Evolutionary conservation across 495 filamentous ascomycete species (phyloP).

Genomic region (Penicillium simplicissimum): DNA sequence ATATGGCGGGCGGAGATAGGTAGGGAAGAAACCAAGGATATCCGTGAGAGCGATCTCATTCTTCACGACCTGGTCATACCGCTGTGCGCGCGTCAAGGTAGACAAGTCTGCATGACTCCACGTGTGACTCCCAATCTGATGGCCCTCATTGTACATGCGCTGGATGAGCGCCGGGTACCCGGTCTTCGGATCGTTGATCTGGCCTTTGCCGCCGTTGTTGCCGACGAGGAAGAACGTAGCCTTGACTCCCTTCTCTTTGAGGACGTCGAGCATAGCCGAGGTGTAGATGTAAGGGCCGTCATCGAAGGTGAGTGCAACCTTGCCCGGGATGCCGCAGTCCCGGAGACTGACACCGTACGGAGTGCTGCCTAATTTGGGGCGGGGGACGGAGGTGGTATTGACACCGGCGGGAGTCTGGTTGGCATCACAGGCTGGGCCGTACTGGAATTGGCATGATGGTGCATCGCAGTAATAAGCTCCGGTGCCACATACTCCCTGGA

Average conservation of each 20-base stretch:
- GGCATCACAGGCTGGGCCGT: not conserved
- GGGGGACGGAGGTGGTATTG: not conserved
- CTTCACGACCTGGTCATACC: not conserved
- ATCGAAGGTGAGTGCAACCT: not conserved
- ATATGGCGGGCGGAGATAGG: not conserved
- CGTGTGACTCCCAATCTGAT: not conserved
- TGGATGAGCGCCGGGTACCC: not conserved
- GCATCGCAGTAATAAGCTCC: not conserved
- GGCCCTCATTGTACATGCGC: not conserved
- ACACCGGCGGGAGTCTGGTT: not conserved
- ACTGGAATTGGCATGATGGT: not conserved
- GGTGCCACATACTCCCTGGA: not conserved
- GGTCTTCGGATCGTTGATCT: not conserved
- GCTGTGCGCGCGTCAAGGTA: not conserved
- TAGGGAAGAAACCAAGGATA: not conserved
- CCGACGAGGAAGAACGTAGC: not conserved
- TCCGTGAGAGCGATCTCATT: not conserved
- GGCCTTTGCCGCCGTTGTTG: not conserved
- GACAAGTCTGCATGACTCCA: not conserved
- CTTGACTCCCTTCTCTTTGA: not conserved
- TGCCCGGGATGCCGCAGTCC: not conserved
- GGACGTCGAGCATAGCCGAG: not conserved
- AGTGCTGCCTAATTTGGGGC: not conserved
- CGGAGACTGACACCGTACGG: not conserved
- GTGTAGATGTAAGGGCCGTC: not conserved